Evolutionary conservation across 257 asterid genomes (phyloP).

Genomic region (Scutellaria barbata): DNA sequence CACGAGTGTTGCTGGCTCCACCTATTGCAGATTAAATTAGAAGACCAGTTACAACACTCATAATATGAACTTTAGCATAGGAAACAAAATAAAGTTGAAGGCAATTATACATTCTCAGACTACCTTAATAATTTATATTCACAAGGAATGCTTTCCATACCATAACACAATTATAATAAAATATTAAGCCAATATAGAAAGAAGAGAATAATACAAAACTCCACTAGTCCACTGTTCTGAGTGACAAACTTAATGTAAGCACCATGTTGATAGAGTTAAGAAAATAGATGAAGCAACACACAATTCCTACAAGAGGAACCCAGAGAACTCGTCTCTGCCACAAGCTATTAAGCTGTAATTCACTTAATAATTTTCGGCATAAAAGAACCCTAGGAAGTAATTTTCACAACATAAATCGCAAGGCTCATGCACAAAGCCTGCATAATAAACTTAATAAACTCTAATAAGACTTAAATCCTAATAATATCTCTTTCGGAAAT

Average conservation of each 20-base stretch:
- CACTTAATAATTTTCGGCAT: too few species aligned
- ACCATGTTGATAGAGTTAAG: too few species aligned
- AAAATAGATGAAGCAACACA: too few species aligned
- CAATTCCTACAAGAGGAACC: too few species aligned
- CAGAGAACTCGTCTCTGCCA: too few species aligned
- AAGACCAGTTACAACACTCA: slow-evolving; percentile 23
- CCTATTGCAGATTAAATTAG: slow-evolving; percentile 57
- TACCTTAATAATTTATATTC: slow-evolving; percentile 14
- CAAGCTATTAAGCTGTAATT: too few species aligned
- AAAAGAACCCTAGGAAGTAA: too few species aligned
- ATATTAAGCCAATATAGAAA: not conserved
- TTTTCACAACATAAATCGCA: too few species aligned
- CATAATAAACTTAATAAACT: too few species aligned
- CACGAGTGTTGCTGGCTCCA: slow-evolving; percentile 90
- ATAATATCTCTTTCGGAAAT: too few species aligned
- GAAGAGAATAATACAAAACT: slow-evolving; percentile 7
- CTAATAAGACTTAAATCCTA: too few species aligned
- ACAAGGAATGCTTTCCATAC: not conserved
- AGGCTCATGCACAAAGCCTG: too few species aligned
- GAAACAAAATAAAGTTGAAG: slow-evolving; percentile 11
- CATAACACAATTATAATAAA: not conserved
- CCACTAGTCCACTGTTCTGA: slow-evolving; percentile 28
- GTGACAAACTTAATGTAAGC: slow-evolving; percentile 3
- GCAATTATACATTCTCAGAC: slow-evolving; percentile 6
- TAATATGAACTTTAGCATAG: slow-evolving; percentile 18